A percentile compares a stretch with the other conserved stretches of the same genome.
Evolutionary conservation across 192 early-diverging fungal species (phyloP).

Genomic region (Coemansia sp.): DNA sequence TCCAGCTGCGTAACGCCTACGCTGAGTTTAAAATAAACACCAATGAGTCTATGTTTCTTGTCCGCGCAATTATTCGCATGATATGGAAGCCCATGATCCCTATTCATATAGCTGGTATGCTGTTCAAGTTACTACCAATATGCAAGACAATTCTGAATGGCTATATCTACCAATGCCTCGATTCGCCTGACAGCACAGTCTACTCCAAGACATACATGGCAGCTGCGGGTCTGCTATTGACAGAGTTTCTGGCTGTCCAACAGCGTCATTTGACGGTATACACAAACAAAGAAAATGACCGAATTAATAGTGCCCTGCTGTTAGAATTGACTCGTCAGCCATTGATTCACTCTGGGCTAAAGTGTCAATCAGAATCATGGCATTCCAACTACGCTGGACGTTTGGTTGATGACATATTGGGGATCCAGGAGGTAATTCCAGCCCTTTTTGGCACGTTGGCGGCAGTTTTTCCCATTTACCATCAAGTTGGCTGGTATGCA

Average conservation of each 20-base stretch:
- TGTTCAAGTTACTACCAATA: conserved; percentile 11
- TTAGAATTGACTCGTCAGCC: neutral
- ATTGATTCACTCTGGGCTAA: neutral
- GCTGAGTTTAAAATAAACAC: conserved; percentile 30
- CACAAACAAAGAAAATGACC: neutral
- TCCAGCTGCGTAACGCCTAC: conserved; percentile 11
- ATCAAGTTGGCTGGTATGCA: neutral
- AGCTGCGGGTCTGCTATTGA: neutral
- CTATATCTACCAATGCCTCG: conserved; percentile 30
- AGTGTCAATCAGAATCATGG: neutral
- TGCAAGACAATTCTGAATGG: conserved; percentile 6
- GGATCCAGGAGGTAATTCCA: neutral
- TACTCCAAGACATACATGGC: conserved; percentile 15
- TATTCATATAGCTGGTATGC: conserved; percentile 11
- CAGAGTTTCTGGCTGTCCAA: neutral
- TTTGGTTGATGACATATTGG: neutral
- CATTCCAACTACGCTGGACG: neutral
- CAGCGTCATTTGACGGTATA: neutral
- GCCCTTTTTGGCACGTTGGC: neutral
- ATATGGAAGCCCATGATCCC: conserved; percentile 44
- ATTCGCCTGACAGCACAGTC: conserved; percentile 3
- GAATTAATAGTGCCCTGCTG: neutral
- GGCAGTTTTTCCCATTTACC: neutral
- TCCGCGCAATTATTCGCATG: conserved; percentile 39
- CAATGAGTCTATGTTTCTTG: conserved; percentile 33